Conservation (phyloP, 768 basidiomycete genomes). For the Tylopilus subfusipes region DNA sequence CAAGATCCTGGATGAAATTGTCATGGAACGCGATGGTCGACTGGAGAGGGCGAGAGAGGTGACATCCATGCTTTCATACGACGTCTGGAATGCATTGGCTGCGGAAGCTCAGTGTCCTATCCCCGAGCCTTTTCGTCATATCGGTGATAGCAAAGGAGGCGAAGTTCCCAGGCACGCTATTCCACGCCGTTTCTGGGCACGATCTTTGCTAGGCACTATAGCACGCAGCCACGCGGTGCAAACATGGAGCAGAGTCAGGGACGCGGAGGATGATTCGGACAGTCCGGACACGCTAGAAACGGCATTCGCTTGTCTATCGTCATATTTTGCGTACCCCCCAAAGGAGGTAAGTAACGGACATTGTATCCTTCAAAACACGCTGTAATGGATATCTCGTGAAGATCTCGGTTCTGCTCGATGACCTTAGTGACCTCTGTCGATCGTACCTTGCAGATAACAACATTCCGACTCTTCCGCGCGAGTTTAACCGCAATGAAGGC, state of each 20-base stretch:
- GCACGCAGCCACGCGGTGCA: constrained; percentile 39
- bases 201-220: constrained; percentile 41
- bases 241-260: constrained; percentile 33
- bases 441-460: constrained; percentile 32
- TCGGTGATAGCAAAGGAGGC: constrained; percentile 10
- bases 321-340: constrained; percentile 47
- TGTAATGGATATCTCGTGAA: constrained; percentile 15
- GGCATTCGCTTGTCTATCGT: constrained; percentile 48
- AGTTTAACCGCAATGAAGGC: constrained; percentile 33
- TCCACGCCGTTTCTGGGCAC: constrained; percentile 51
- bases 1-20: constrained; percentile 40
- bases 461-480: constrained; percentile 27
- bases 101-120: constrained; percentile 36
- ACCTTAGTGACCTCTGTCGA: constrained; percentile 40
- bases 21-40: constrained; percentile 36
- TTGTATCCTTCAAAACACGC: neutral
- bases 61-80: constrained; percentile 41
- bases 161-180: constrained; percentile 29
- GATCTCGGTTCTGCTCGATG: constrained; percentile 40
- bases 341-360: constrained; percentile 35
- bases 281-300: constrained; percentile 37
- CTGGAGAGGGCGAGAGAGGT: constrained; percentile 39
- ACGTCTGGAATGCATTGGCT: constrained; percentile 54
- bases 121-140: constrained; percentile 28
- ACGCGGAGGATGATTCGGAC: neutral